Conservation (phyloP, 768 basidiomycete genomes). For the Podaxis carcinomalis region DNA sequence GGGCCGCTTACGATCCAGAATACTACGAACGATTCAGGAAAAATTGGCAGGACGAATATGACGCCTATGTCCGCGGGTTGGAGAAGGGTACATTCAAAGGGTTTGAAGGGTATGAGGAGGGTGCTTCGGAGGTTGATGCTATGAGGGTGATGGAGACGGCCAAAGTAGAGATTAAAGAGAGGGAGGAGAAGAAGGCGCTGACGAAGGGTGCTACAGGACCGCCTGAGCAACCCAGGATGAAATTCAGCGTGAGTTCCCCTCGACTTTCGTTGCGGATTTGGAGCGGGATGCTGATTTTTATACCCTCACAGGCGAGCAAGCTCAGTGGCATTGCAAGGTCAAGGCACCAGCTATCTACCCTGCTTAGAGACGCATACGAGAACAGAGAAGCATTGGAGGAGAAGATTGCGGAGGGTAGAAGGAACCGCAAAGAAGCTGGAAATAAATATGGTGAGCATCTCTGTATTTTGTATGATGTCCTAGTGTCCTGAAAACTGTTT, state of each 20-base stretch:
- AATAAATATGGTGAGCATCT: conserved; percentile 77
- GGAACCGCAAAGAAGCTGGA: conserved; percentile 86
- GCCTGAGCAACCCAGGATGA: conserved; percentile 73
- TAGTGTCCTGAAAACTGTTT: neutral
- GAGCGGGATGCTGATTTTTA: neutral
- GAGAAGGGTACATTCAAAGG: conserved; percentile 67
- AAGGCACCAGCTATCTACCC: conserved; percentile 74
- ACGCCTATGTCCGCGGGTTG: conserved; percentile 65
- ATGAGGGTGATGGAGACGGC: conserved; percentile 75
- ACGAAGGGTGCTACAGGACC: conserved; percentile 59
- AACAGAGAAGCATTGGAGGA: conserved; percentile 84
- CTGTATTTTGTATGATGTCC: neutral
- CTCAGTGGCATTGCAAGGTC: conserved; percentile 64
- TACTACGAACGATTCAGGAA: conserved; percentile 67
- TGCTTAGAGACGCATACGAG: conserved; percentile 78
- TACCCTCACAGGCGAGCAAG: conserved; percentile 55
- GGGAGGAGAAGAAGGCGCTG: conserved; percentile 72
- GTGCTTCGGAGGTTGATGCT: conserved; percentile 60
- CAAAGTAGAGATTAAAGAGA: conserved; percentile 66
- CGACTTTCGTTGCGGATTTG: neutral
- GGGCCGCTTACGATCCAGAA: conserved; percentile 67
- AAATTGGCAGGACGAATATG: conserved; percentile 72
- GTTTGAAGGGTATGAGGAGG: conserved; percentile 60
- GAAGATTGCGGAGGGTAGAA: conserved; percentile 73
- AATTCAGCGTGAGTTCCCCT: conserved; percentile 55